These are phyloP conservation scores for Mangifera indica DNA, from an alignment of 345 rosid species.

Conservation along the genomic window DNA sequence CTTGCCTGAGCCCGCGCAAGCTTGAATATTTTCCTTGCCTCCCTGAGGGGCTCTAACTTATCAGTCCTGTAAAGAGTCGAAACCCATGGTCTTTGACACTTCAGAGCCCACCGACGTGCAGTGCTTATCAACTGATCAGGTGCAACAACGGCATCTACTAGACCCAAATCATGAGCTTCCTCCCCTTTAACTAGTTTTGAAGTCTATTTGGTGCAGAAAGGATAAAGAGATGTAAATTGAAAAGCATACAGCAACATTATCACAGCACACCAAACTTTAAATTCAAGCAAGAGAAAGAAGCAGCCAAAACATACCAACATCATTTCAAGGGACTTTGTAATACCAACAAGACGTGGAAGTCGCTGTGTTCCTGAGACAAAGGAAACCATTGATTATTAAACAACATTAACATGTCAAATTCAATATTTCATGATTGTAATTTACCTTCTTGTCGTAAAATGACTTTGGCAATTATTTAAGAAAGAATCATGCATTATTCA, in stretches of 20 bases:
- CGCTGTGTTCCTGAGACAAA: constrained; percentile 82
- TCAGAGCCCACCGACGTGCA: constrained; percentile 84
- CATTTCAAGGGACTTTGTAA: constrained; percentile 89
- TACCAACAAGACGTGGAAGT: constrained; percentile 98
- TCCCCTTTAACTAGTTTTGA: constrained; percentile 76
- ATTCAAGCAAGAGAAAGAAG: constrained; percentile 20
- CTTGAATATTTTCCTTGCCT: constrained; percentile 81
- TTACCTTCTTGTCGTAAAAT: not conserved
- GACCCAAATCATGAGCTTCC: constrained; percentile 74
- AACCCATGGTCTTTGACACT: constrained; percentile 78
- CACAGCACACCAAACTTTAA: constrained; percentile 10
- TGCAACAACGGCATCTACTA: constrained; percentile 74
- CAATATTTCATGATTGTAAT: not conserved
- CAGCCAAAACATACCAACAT: constrained; percentile 65
- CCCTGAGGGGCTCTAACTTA: constrained; percentile 80
- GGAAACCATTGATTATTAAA: not conserved
- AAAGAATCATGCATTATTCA: not conserved
- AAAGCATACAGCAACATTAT: not conserved
- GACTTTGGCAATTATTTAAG: not conserved
- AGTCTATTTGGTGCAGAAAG: constrained; percentile 38
- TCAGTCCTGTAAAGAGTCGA: constrained; percentile 70
- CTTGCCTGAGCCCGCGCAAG: constrained; percentile 72
- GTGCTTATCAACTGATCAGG: constrained; percentile 54
- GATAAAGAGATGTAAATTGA: not conserved
- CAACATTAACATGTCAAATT: not conserved